Percentiles rank a stretch among this genome's conserved stretches.
These are phyloP conservation scores for Jatropha curcas DNA, from an alignment of 345 rosid genomes.

Conservation along the genomic window DNA sequence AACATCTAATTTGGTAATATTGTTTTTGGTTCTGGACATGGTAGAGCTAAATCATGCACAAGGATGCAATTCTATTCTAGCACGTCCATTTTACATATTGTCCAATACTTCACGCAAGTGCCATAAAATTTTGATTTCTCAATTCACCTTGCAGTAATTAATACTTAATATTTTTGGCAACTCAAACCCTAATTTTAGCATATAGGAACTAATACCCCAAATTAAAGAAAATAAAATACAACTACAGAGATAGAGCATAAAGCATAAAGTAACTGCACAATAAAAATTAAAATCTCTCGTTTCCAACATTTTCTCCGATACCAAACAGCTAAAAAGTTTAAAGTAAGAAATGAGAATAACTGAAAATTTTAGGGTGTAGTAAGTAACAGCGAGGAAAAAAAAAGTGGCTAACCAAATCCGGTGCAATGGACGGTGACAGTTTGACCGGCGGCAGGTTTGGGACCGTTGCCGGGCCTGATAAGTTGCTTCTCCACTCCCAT, in stretches of 20 bases:
- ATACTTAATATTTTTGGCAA: too few species aligned
- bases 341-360: background rate
- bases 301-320: too few species aligned
- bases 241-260: background rate
- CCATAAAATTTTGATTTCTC: too few species aligned
- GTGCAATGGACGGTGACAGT: slow-evolving; percentile 52
- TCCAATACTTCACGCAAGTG: too few species aligned
- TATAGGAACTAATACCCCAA: background rate
- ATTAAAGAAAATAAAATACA: background rate
- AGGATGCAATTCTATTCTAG: too few species aligned
- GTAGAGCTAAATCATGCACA: too few species aligned
- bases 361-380: background rate
- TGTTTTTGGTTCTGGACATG: too few species aligned
- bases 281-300: too few species aligned
- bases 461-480: slow-evolving; percentile 37
- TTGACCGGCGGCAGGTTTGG: slow-evolving; percentile 38
- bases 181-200: background rate
- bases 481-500: slow-evolving; percentile 46
- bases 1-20: too few species aligned
- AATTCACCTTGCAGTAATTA: too few species aligned
- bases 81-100: too few species aligned
- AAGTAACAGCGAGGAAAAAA: background rate
- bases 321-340: background rate
- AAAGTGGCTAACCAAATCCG: slow-evolving; percentile 32
- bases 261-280: too few species aligned